phyloP scores from a whole-genome alignment of 371 early-diverging fungal genomes.

The Parasitella parasitica region DNA sequence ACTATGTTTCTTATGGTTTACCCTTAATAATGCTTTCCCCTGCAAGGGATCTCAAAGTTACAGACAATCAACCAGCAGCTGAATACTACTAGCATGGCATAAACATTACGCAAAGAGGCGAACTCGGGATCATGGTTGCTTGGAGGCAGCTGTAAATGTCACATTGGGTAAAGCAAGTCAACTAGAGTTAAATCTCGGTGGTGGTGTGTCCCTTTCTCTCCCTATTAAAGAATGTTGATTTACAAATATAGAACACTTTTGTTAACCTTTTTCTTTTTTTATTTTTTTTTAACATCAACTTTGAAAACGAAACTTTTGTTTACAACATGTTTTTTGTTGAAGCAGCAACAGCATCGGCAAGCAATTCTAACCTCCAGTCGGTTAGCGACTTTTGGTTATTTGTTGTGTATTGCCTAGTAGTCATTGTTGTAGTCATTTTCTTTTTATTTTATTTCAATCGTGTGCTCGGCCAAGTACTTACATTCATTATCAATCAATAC shows the following conservation, averaged over 20 bases:
- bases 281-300: neutral
- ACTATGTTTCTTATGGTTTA: too few species aligned
- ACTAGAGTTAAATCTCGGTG: too few species aligned
- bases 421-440: conserved; percentile 72
- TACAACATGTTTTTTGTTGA: conserved; percentile 3
- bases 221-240: neutral
- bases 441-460: conserved; percentile 80
- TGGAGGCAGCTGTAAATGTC: too few species aligned
- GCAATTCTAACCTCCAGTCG: conserved; percentile 20
- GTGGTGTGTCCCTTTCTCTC: neutral
- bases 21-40: too few species aligned
- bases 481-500: conserved; percentile 66
- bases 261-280: neutral
- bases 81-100: too few species aligned
- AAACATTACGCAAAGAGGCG: too few species aligned
- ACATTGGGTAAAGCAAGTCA: too few species aligned
- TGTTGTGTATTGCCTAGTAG: conserved; percentile 67
- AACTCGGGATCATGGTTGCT: too few species aligned
- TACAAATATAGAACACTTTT: neutral
- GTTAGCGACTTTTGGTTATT: conserved; percentile 58
- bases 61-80: too few species aligned
- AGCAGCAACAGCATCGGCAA: neutral
- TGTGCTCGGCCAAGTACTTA: conserved; percentile 61
- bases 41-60: too few species aligned
- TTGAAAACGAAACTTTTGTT: neutral